A percentile compares a stretch with the other conserved stretches of the same genome.
These are phyloP conservation scores for Aspergillus mulundensis DNA, from an alignment of 495 filamentous ascomycete species.

Conservation along the genomic window DNA sequence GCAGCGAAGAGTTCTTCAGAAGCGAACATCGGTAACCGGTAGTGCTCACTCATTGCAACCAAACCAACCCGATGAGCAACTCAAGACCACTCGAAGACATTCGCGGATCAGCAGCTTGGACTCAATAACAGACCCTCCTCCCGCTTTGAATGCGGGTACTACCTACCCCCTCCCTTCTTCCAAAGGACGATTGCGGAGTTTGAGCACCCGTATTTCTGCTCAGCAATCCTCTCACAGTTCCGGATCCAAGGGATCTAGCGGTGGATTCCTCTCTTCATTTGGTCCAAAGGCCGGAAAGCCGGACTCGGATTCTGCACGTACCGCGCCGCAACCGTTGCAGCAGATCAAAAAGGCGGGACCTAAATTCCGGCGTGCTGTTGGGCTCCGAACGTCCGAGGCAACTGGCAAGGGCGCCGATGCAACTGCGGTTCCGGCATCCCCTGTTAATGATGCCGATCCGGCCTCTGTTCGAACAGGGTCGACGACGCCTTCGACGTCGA, in stretches of 20 bases:
- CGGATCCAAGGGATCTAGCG: slow-evolving; percentile 52
- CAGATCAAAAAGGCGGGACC: slow-evolving; percentile 39
- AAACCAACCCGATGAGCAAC: slow-evolving; percentile 66
- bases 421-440: slow-evolving; percentile 44
- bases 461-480: slow-evolving; percentile 74
- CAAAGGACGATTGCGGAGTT: slow-evolving; percentile 43
- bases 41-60: slow-evolving; percentile 58
- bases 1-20: slow-evolving; percentile 72
- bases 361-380: slow-evolving; percentile 52
- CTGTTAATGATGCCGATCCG: slow-evolving; percentile 63
- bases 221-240: slow-evolving; percentile 45
- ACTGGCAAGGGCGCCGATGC: slow-evolving; percentile 31
- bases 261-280: slow-evolving; percentile 49
- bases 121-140: slow-evolving; percentile 45
- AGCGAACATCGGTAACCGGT: slow-evolving; percentile 57
- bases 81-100: slow-evolving; percentile 59
- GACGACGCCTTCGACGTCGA: slow-evolving; percentile 78
- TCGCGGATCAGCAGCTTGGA: slow-evolving; percentile 75
- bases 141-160: slow-evolving; percentile 42
- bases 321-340: slow-evolving; percentile 45
- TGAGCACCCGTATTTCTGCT: slow-evolving; percentile 39
- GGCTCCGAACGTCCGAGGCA: slow-evolving; percentile 77
- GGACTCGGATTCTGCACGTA: slow-evolving; percentile 48
- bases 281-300: slow-evolving; percentile 38
- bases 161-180: slow-evolving; percentile 55